Conservation (phyloP, 495 filamentous ascomycete genomes). For the Neurospora pannonica region DNA sequence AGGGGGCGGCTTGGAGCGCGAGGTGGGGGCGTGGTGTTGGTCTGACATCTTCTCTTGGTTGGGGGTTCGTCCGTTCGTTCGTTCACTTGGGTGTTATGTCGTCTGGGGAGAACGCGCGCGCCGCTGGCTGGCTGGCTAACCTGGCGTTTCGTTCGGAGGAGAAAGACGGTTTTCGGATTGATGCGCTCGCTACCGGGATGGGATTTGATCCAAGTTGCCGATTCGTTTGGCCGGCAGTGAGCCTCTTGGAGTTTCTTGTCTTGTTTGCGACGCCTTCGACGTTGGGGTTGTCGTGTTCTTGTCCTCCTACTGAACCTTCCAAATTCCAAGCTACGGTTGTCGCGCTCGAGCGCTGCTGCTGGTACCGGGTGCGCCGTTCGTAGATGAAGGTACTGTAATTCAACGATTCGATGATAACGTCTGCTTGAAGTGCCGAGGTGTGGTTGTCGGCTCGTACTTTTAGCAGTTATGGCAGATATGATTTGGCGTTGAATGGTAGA, state of each 20-base stretch:
- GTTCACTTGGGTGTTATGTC: neutral
- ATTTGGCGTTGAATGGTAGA: neutral
- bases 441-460: neutral
- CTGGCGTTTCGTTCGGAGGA: neutral
- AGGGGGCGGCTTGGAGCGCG: conserved; percentile 61
- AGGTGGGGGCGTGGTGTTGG: conserved; percentile 39
- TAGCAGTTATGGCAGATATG: neutral
- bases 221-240: neutral
- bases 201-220: neutral
- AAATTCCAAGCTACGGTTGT: neutral
- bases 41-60: conserved; percentile 18
- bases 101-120: neutral
- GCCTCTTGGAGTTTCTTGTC: neutral
- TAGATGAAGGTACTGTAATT: neutral
- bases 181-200: neutral
- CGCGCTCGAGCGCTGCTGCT: neutral
- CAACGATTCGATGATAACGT: neutral
- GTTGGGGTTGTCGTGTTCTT: neutral
- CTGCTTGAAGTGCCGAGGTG: neutral
- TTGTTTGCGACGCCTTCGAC: neutral
- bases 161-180: neutral
- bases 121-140: neutral
- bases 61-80: neutral
- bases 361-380: neutral
- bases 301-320: neutral